Evolutionary conservation across 2,329 filamentous ascomycete species (phyloP).

Genomic region (Nectriaceae sp.): DNA sequence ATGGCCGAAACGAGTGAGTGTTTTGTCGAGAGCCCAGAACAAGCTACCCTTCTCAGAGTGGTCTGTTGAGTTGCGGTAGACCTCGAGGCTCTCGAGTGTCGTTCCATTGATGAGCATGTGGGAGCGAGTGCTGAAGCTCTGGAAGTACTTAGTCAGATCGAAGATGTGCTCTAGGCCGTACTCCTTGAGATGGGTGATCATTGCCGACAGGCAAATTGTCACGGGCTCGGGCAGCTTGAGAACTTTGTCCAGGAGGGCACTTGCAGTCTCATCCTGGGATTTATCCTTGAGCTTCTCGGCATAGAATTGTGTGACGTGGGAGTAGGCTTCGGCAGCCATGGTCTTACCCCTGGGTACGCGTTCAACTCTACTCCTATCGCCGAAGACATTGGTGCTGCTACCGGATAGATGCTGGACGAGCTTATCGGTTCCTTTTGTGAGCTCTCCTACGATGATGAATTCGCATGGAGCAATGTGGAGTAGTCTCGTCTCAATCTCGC

Average conservation of each 20-base stretch:
- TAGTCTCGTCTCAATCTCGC: constrained; percentile 92
- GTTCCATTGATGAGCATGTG: constrained; percentile 98
- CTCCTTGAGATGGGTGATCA: constrained; percentile 91
- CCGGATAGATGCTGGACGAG: constrained; percentile 87
- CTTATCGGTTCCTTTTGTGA: constrained; percentile 91
- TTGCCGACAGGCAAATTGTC: constrained; percentile 89
- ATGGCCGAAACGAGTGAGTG: constrained; percentile 85
- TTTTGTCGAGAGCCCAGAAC: constrained; percentile 95
- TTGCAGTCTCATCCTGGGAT: constrained; percentile 56
- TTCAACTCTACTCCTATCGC: constrained; percentile 86
- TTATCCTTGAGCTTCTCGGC: constrained; percentile 76
- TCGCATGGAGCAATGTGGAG: constrained; percentile 96
- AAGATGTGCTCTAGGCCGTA: constrained; percentile 96
- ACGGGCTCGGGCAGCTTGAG: constrained; percentile 82
- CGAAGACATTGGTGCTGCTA: constrained; percentile 88
- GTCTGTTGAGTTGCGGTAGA: constrained; percentile 94
- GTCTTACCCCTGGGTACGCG: constrained; percentile 74
- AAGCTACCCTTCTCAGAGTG: constrained; percentile 82
- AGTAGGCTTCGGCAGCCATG: constrained; percentile 80
- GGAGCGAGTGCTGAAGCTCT: constrained; percentile 89
- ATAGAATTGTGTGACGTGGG: constrained; percentile 91
- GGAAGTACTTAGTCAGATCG: constrained; percentile 94
- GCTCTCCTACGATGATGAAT: constrained; percentile 86
- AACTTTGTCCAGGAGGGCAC: constrained; percentile 79
- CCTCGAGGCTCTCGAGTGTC: constrained; percentile 88